These are phyloP conservation scores for Xylaria grammica DNA, from an alignment of 495 filamentous ascomycete species.

Conservation along the genomic window DNA sequence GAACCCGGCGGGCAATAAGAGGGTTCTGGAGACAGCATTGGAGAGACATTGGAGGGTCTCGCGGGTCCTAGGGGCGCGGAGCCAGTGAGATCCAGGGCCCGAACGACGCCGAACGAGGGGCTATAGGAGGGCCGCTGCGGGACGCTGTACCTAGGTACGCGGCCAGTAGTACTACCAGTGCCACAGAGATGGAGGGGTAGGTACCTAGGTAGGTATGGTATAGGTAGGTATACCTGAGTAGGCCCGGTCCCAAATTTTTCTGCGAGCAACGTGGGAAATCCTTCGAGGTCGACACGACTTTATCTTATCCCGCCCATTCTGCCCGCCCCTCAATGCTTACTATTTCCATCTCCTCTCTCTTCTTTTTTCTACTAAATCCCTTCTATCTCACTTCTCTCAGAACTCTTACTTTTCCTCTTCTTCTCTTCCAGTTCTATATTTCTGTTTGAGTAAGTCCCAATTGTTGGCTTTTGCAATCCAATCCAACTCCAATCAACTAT, in stretches of 20 bases:
- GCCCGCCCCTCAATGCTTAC: conserved; percentile 28
- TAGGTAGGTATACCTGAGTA: background rate
- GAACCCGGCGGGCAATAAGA: conserved; percentile 28
- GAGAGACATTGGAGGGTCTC: too few relatives aligned
- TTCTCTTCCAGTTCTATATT: background rate
- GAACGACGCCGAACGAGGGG: too few relatives aligned
- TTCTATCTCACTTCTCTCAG: conserved; percentile 9
- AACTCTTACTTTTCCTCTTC: conserved; percentile 4
- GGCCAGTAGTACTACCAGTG: too few relatives aligned
- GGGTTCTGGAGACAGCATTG: too few relatives aligned
- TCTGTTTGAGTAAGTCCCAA: conserved; percentile 10
- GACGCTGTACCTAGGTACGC: background rate
- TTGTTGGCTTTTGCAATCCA: background rate
- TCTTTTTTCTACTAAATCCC: conserved; percentile 1
- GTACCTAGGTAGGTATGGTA: too few relatives aligned
- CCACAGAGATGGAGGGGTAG: background rate
- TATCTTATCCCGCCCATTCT: conserved; percentile 18
- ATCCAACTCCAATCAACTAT: background rate
- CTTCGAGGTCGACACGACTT: conserved; percentile 20
- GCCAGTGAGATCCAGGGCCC: conserved; percentile 9
- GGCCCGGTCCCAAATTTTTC: conserved; percentile 19
- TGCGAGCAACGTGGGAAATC: conserved; percentile 21
- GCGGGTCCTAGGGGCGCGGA: background rate
- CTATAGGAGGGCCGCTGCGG: background rate
- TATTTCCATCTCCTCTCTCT: conserved; percentile 21